Percentiles rank a stretch among this genome's conserved stretches.
These are phyloP conservation scores for Rhytidiadelphus loreus DNA, from an alignment of 225 moss, liverwort and hornwort species.

Conservation along the genomic window DNA sequence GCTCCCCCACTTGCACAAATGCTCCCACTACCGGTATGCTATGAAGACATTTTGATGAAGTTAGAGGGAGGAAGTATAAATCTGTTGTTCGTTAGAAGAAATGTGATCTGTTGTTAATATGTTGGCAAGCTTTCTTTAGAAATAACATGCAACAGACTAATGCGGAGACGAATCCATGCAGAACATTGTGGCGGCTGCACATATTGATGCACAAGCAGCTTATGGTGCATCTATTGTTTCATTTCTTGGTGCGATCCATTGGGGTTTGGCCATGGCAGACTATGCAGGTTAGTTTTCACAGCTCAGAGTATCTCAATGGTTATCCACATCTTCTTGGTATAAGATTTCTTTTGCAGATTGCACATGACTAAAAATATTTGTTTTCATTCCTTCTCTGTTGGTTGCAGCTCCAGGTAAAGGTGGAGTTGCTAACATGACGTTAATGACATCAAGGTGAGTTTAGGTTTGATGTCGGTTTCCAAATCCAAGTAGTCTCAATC, in stretches of 20 bases:
- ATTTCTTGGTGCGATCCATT: conserved; percentile 91
- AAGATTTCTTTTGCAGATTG: neutral
- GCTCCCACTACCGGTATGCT: conserved; percentile 73
- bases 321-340: neutral
- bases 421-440: conserved; percentile 29
- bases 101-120: neutral
- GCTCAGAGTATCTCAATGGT: neutral
- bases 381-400: neutral
- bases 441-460: conserved; percentile 38
- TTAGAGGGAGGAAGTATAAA: neutral
- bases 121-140: neutral
- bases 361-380: too few species aligned
- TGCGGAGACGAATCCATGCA: conserved; percentile 14
- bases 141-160: neutral
- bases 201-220: conserved; percentile 73
- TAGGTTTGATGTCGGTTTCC: neutral
- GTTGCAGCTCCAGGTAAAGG: conserved; percentile 52
- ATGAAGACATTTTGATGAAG: neutral
- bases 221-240: conserved; percentile 80
- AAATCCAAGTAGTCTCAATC: neutral
- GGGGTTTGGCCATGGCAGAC: conserved; percentile 93
- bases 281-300: conserved; percentile 47
- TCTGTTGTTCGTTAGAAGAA: neutral
- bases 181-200: conserved; percentile 40
- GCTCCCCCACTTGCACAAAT: conserved; percentile 69